Evolutionary conservation across 2,329 filamentous ascomycete species (phyloP).

Genomic region (Penicillium frequentans): DNA sequence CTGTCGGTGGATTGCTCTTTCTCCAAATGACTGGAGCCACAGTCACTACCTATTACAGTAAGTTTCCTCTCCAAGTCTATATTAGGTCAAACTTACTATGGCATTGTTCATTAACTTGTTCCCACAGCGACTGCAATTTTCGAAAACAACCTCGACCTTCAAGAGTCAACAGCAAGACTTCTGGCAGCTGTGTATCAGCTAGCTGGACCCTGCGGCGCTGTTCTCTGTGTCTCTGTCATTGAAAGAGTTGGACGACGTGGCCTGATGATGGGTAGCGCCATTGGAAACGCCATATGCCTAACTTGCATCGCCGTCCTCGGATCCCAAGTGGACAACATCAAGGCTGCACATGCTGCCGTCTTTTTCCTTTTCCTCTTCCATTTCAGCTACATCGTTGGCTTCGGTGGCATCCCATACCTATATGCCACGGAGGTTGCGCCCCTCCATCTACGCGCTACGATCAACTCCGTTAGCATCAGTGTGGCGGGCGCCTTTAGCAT

Average conservation of each 20-base stretch:
- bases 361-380: slow-evolving; percentile 26
- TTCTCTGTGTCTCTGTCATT: slow-evolving; percentile 18
- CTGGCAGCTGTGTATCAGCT: slow-evolving; percentile 21
- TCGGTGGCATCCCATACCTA: slow-evolving; percentile 24
- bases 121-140: slow-evolving; percentile 19
- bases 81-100: background rate
- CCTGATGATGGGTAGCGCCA: slow-evolving; percentile 18
- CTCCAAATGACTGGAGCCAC: slow-evolving; percentile 21
- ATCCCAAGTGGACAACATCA: slow-evolving; percentile 11
- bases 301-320: slow-evolving; percentile 18
- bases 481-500: slow-evolving; percentile 21
- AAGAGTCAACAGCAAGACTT: slow-evolving; percentile 18
- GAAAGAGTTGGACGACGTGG: slow-evolving; percentile 19
- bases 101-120: background rate
- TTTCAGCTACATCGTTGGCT: slow-evolving; percentile 25
- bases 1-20: slow-evolving; percentile 13
- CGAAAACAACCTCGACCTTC: slow-evolving; percentile 18
- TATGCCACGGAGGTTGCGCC: slow-evolving; percentile 23
- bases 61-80: background rate
- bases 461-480: slow-evolving; percentile 26
- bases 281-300: slow-evolving; percentile 19
- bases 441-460: slow-evolving; percentile 22
- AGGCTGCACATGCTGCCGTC: slow-evolving; percentile 17
- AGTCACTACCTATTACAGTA: slow-evolving; percentile 25
- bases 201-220: slow-evolving; percentile 19